These are phyloP conservation scores for Neurospora terricola DNA, from an alignment of 495 filamentous ascomycete species.

Conservation along the genomic window DNA sequence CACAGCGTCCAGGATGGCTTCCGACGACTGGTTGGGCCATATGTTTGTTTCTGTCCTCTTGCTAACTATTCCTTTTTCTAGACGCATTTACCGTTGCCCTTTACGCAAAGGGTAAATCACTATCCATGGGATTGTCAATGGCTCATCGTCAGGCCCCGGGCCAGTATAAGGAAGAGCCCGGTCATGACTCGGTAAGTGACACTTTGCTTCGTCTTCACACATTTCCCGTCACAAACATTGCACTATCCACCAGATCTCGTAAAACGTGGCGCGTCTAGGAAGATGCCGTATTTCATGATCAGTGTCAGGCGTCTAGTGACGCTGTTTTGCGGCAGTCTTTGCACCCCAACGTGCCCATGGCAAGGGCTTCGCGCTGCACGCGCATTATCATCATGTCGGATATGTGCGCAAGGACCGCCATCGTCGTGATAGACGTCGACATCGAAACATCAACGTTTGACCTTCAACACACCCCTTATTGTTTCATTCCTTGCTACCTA, in stretches of 20 bases:
- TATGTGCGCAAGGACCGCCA: neutral
- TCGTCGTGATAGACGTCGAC: neutral
- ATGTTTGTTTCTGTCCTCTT: neutral
- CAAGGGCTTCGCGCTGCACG: neutral
- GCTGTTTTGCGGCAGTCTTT: neutral
- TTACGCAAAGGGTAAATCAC: neutral
- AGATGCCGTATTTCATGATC: neutral
- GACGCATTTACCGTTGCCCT: neutral
- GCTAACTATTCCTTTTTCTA: neutral
- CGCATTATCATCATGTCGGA: neutral
- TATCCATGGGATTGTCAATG: conserved; percentile 29
- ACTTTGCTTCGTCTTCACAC: conserved; percentile 4
- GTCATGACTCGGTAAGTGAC: conserved; percentile 28
- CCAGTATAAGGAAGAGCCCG: conserved; percentile 28
- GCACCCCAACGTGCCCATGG: neutral
- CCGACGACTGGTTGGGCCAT: neutral
- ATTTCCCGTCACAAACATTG: neutral
- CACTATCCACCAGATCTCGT: neutral
- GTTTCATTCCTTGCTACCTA: neutral
- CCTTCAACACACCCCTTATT: neutral
- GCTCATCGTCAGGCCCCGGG: conserved; percentile 30
- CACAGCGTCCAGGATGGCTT: neutral
- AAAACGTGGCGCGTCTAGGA: neutral
- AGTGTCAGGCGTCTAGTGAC: neutral
- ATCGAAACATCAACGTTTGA: neutral